Evolutionary conservation across 2,329 filamentous ascomycete species (phyloP).

Genomic region (Talaromyces rugulosus): DNA sequence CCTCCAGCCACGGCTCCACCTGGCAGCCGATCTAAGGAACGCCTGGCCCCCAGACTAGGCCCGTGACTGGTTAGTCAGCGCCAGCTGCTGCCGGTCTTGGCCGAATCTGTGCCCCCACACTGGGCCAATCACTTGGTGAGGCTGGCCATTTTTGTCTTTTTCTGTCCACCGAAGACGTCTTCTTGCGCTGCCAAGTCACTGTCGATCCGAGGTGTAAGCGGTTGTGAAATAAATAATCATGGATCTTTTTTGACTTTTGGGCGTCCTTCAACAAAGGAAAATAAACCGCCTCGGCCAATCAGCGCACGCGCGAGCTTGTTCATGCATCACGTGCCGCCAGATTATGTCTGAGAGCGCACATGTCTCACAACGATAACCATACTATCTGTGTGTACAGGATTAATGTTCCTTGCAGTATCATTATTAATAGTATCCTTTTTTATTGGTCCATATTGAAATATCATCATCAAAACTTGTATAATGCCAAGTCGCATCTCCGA

Average conservation of each 20-base stretch:
- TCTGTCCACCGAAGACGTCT: background rate
- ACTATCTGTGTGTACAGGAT: too few relatives aligned
- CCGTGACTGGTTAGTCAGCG: background rate
- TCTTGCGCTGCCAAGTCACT: background rate
- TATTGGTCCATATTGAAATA: background rate
- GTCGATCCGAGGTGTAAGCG: too few relatives aligned
- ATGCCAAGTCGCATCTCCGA: background rate
- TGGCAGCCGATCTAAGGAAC: background rate
- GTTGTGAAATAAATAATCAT: background rate
- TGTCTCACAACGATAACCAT: too few relatives aligned
- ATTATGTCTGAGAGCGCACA: background rate
- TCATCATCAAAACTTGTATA: background rate
- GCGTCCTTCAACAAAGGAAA: background rate
- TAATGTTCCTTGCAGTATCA: background rate
- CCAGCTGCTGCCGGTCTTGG: background rate
- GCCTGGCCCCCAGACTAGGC: background rate
- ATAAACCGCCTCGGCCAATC: background rate
- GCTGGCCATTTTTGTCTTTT: background rate
- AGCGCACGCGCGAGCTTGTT: background rate
- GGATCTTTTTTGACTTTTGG: background rate
- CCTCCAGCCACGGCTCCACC: background rate
- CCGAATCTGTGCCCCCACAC: background rate
- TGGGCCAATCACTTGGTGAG: background rate
- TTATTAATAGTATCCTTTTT: background rate
- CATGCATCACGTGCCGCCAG: background rate